phyloP scores from a whole-genome alignment of 208 protist species.

The Acanthamoeba quina region DNA sequence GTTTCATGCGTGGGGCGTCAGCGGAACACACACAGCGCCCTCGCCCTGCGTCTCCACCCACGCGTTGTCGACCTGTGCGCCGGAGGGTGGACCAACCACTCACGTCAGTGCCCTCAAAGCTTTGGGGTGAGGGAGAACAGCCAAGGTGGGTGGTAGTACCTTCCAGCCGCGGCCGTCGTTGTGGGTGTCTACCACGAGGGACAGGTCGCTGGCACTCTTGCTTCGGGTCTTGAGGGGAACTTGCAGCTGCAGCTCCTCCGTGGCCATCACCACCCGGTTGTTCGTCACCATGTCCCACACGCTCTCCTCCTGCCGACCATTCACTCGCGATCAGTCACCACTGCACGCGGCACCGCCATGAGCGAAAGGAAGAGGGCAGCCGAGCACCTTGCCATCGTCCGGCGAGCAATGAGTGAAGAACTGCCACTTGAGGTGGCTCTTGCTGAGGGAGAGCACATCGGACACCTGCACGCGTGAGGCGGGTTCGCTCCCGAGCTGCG shows the following conservation, averaged over 20 bases:
- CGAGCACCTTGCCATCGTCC: background rate
- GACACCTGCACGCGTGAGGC: background rate
- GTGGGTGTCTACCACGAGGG: conserved; percentile 1
- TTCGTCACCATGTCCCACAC: background rate
- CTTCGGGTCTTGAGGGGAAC: background rate
- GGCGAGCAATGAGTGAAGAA: background rate
- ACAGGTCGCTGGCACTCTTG: too few relatives aligned
- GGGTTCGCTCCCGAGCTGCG: background rate
- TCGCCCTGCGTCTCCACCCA: background rate
- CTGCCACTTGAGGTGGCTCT: conserved; percentile 21
- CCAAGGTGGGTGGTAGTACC: background rate
- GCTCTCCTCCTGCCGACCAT: background rate
- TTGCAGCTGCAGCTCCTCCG: conserved; percentile 3
- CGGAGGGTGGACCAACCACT: background rate
- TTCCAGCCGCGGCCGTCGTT: conserved; percentile 21
- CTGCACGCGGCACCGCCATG: too few relatives aligned
- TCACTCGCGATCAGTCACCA: background rate
- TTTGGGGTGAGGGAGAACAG: background rate
- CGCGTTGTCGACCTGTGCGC: background rate
- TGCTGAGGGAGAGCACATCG: conserved; percentile 10
- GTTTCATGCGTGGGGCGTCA: background rate
- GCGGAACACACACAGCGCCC: background rate
- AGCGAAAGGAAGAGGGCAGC: background rate
- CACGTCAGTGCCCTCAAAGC: background rate
- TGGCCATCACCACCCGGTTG: conserved; percentile 20